These are phyloP conservation scores for Elongisporangium undulatum DNA, from an alignment of 352 stramenopile genomes.

Conservation along the genomic window DNA sequence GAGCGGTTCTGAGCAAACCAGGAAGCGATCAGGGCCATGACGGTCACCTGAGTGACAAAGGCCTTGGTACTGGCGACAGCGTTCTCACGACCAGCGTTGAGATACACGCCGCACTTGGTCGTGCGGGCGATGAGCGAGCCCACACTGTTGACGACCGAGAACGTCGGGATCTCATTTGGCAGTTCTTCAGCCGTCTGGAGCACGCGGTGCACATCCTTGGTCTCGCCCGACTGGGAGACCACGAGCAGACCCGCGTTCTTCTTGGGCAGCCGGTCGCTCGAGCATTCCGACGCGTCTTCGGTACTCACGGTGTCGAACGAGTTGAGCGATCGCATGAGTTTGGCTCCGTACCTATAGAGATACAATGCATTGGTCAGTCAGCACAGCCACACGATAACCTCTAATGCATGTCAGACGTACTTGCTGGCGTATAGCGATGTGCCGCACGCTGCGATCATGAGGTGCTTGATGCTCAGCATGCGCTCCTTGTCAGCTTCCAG, in stretches of 20 bases:
- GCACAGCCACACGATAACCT: too few relatives aligned
- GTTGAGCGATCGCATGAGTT: slow-evolving; percentile 96
- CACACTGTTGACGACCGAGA: slow-evolving; percentile 97
- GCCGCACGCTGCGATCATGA: slow-evolving; percentile 94
- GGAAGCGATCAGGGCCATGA: slow-evolving; percentile 86
- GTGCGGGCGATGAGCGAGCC: slow-evolving; percentile 95
- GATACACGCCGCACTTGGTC: slow-evolving; percentile 95
- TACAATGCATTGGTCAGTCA: too few relatives aligned
- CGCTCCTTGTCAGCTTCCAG: slow-evolving; percentile 90
- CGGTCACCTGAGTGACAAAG: slow-evolving; percentile 96
- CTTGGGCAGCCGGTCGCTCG: slow-evolving; percentile 87
- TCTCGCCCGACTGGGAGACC: slow-evolving; percentile 98
- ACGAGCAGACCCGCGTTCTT: slow-evolving; percentile 91
- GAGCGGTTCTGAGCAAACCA: slow-evolving; percentile 91
- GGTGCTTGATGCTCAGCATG: slow-evolving; percentile 90
- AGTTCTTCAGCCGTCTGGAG: slow-evolving; percentile 86
- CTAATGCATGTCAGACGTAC: too few relatives aligned
- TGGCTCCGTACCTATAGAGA: slow-evolving; percentile 56
- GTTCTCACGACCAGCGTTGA: slow-evolving; percentile 97
- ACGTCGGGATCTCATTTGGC: slow-evolving; percentile 61
- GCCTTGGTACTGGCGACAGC: slow-evolving; percentile 98
- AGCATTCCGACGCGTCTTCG: slow-evolving; percentile 90
- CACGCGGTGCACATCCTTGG: slow-evolving; percentile 95
- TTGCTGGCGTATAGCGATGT: slow-evolving; percentile 94
- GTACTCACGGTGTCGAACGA: slow-evolving; percentile 91